Evolutionary conservation across 2,329 filamentous ascomycete genomes (phyloP), one percentile per base, ranked within the genome.

Genomic region (Ceratocystis variospora): DNA sequence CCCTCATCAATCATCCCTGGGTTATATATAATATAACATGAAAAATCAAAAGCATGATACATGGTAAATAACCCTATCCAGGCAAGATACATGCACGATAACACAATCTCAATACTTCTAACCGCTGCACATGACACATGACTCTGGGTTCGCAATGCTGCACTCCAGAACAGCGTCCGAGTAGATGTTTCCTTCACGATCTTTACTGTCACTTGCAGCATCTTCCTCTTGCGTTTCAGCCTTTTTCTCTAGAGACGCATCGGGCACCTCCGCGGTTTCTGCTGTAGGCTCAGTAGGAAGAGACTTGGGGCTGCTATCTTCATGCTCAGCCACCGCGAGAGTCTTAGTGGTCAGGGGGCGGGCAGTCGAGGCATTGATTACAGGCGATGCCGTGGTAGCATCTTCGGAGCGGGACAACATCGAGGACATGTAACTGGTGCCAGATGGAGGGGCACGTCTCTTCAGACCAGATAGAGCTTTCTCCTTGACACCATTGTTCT

Each of bases 51-150:
- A 63, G 15, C 10, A 41, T 28, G 3, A 28, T 28, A 28, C 28
- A 28, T 41, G 10, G 37, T 41, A 41, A 41, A 41, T 15, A 15
- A 41, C 37, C 10, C 37, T 41, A 57, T 25, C 31, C 45, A 62
- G 12, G 12, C 57, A 59, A 37, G 31, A 41, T 22, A 61, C 22
- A 45, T n/a, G 48, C 44, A 61, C 33, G 33, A 31, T 12, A 33
- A 12, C 22, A 22, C 12, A 22, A 12, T 22, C 41, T n/a, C 25
- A 48, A 44, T 22, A 45, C 1, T 41, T 57, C 76, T 83, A 97
- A 80, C 92, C 93, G 77, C 90, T 95, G 86, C 94, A 99, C 94
- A 99, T 97, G 70, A 96, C 75, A 75, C 94, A 99, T 61, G 87
- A 82, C 75, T 99, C 94, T 71, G 88, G 90, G 80, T 97, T 96